Evolutionary conservation across 2,329 filamentous ascomycete species (phyloP).

Genomic region (Penicillium sp.): DNA sequence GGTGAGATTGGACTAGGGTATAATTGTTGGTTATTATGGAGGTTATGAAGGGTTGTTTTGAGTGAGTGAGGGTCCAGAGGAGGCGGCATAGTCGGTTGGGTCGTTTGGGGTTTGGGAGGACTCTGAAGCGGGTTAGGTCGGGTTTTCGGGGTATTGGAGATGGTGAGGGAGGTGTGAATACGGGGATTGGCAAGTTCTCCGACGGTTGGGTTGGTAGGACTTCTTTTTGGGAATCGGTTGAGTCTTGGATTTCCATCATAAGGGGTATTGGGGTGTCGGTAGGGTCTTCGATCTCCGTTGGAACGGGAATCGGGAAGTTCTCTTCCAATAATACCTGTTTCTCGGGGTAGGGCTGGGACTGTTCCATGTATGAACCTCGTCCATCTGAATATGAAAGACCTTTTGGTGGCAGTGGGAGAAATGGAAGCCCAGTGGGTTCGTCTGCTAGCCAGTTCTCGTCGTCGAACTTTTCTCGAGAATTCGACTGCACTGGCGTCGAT

Average conservation of each 20-base stretch:
- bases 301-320: slow-evolving; percentile 15
- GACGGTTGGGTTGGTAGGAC: background rate
- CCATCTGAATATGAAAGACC: slow-evolving; percentile 1
- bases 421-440: background rate
- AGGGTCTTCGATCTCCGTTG: slow-evolving; percentile 3
- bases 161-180: background rate
- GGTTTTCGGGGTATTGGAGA: background rate
- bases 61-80: background rate
- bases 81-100: background rate
- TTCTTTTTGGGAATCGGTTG: slow-evolving; percentile 7
- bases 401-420: background rate
- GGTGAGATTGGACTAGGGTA: slow-evolving; percentile 4
- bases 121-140: slow-evolving; percentile 1
- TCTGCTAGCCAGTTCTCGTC: background rate
- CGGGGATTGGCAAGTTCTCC: slow-evolving; percentile 3
- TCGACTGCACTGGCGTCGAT: background rate
- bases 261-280: slow-evolving; percentile 13
- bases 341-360: background rate
- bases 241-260: slow-evolving; percentile 4
- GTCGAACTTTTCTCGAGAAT: background rate
- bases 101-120: background rate
- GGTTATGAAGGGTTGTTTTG: slow-evolving; percentile 14
- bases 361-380: background rate
- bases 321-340: slow-evolving; percentile 5
- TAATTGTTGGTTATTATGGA: slow-evolving; percentile 7